Base-by-base conservation (phyloP, 2,329 filamentous ascomycete species). In the Ceratocystis variospora region DNA sequence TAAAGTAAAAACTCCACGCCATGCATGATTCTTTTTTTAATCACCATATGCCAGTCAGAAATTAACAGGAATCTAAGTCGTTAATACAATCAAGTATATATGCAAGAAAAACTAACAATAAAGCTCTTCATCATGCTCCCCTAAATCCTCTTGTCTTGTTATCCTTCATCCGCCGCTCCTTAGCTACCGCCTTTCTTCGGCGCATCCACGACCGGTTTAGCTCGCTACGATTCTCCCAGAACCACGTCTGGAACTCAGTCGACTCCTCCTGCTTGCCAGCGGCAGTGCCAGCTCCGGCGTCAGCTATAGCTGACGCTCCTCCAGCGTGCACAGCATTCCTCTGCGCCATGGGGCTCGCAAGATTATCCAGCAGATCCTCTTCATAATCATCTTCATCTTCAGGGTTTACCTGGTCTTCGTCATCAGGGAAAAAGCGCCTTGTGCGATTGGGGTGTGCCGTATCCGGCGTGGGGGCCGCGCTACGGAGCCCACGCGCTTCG, bases 401-500 rank as follows among this genome's bases (percentile, higher is more conserved):
- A 0, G 79, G 78, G 0, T 81, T 76, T 10, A 79, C 75, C 7
- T 79, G 77, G 0, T 79, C 77, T 53, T 77, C 77, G 10, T 79
- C 77, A 0, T 77, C 76, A 2, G 76, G 75, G 80, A 82, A 85
- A 31, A 87, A 79, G 69, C 80, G 78, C 72, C 87, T 86, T 66
- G 79, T 81, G 33, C 84, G 83, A 50, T 80, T 85, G 1, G 89
- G 85, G 68, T 91, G 85, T 1, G 90, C 90, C 0, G 94, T 97
- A 73, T 99, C 94, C 0, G 94, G 94, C 0, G 94, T 99, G 0
- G 94, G 94, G 1, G 94, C 94, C 5, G 91, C 91, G 73, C 91
- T 96, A 66, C 94, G 83, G n/a, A 89, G 73, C 63, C 83, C 83
- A 69, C 91, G 83, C 76, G 80, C 84, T 71, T 90, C 87, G 37